These are phyloP conservation scores for Globisporangium heterothallicum DNA, from an alignment of 352 stramenopile species.

Conservation along the genomic window DNA sequence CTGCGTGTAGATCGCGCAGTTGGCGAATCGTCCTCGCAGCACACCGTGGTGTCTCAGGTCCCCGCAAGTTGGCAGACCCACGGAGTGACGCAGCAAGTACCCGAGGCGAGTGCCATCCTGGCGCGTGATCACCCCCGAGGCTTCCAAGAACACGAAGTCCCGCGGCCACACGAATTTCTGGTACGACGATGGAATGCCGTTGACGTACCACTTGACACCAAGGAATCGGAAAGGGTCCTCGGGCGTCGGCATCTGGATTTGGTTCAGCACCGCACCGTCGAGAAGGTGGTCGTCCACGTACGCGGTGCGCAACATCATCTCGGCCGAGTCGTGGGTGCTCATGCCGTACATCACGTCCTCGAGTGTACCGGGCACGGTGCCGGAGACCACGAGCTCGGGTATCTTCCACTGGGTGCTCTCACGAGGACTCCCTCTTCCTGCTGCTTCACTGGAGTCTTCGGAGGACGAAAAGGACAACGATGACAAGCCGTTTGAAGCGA, in stretches of 20 bases:
- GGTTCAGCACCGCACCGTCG: conserved; percentile 11
- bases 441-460: no score
- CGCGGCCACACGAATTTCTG: conserved; percentile 6
- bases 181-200: conserved; percentile 5
- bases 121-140: conserved; percentile 5
- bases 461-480: background rate
- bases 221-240: conserved; percentile 16
- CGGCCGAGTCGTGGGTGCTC: conserved; percentile 12
- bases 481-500: no score
- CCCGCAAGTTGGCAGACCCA: conserved; percentile 9
- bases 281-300: conserved; percentile 17
- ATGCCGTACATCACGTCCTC: conserved; percentile 17
- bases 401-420: conserved; percentile 11
- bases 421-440: no score
- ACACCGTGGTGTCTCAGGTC: conserved; percentile 4
- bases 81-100: conserved; percentile 16
- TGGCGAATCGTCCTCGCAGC: conserved; percentile 6
- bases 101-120: conserved; percentile 10
- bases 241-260: conserved; percentile 9
- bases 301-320: conserved; percentile 14
- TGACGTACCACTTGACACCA: conserved; percentile 18
- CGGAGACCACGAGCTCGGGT: conserved; percentile 13
- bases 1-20: conserved; percentile 12
- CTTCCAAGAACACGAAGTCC: conserved; percentile 17
- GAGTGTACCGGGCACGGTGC: conserved; percentile 9